Conservation (phyloP, 2,329 filamentous ascomycete species). For the Purpureocillium lavendulum region DNA sequence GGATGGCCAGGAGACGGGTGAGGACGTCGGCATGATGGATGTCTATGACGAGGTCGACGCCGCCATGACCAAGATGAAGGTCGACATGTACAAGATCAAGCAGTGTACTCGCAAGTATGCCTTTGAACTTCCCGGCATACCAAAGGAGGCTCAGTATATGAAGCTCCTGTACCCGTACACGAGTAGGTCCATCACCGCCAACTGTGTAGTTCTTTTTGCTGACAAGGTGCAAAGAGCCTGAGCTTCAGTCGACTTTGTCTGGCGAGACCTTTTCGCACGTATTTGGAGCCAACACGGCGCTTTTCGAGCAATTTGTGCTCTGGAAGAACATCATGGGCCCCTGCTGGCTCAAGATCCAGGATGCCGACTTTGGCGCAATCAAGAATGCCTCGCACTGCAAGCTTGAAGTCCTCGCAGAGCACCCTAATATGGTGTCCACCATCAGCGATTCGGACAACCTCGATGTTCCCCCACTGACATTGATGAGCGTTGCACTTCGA, state of each 20-base stretch:
- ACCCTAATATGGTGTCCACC: constrained; percentile 67
- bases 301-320: constrained; percentile 97
- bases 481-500: constrained; percentile 91
- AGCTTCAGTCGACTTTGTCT: constrained; percentile 58
- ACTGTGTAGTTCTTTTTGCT: constrained; percentile 4
- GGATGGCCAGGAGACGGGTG: constrained; percentile 59
- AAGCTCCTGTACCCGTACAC: constrained; percentile 96
- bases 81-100: constrained; percentile 91
- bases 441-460: constrained; percentile 71
- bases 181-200: constrained; percentile 35
- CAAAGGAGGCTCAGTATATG: constrained; percentile 82
- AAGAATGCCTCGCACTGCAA: constrained; percentile 97
- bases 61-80: constrained; percentile 79
- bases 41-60: constrained; percentile 84
- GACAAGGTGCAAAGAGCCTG: constrained; percentile 41
- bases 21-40: constrained; percentile 78
- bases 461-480: constrained; percentile 76
- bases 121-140: constrained; percentile 81
- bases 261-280: constrained; percentile 92
- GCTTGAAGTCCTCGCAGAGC: constrained; percentile 74
- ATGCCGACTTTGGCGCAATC: constrained; percentile 72
- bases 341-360: constrained; percentile 89
- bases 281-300: constrained; percentile 84
- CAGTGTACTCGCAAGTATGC: constrained; percentile 84
- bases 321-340: constrained; percentile 99